A percentile compares a stretch with the other conserved stretches of the same genome.
Evolutionary conservation across 805 yeast species (phyloP).

Genomic region (Candida nitratophila): DNA sequence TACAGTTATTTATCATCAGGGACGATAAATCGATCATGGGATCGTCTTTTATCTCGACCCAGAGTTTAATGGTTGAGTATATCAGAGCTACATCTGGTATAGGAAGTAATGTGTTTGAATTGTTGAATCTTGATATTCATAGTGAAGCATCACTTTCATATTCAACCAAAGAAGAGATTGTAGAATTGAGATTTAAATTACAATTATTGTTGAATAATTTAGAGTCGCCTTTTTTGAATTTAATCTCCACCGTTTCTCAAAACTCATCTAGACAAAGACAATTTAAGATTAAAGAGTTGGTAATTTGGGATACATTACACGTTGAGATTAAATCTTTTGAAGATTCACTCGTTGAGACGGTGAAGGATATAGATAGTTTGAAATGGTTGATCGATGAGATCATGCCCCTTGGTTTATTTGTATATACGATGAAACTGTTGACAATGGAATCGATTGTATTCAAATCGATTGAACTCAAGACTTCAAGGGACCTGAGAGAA

Average conservation of each 20-base stretch:
- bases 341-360: constrained; percentile 5
- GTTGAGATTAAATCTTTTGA: constrained; percentile 67
- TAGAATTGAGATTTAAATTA: constrained; percentile 3
- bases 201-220: constrained; percentile 35
- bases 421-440: constrained; percentile 56
- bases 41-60: constrained; percentile 26
- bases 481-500: constrained; percentile 64
- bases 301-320: constrained; percentile 74
- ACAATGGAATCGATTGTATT: constrained; percentile 69
- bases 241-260: constrained; percentile 40
- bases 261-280: constrained; percentile 84
- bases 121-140: constrained; percentile 3
- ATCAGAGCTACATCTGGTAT: constrained; percentile 37
- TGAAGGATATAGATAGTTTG: neutral
- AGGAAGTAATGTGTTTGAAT: constrained; percentile 23
- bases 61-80: constrained; percentile 31
- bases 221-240: constrained; percentile 37
- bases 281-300: constrained; percentile 47
- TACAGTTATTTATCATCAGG: constrained; percentile 54
- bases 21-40: constrained; percentile 60
- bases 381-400: constrained; percentile 18
- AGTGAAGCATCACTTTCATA: neutral
- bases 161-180: neutral
- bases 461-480: constrained; percentile 67
- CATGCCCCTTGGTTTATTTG: constrained; percentile 65